These are phyloP conservation scores for Mycocentrospora acerina DNA, from an alignment of 2,329 filamentous ascomycete genomes.

Conservation along the genomic window DNA sequence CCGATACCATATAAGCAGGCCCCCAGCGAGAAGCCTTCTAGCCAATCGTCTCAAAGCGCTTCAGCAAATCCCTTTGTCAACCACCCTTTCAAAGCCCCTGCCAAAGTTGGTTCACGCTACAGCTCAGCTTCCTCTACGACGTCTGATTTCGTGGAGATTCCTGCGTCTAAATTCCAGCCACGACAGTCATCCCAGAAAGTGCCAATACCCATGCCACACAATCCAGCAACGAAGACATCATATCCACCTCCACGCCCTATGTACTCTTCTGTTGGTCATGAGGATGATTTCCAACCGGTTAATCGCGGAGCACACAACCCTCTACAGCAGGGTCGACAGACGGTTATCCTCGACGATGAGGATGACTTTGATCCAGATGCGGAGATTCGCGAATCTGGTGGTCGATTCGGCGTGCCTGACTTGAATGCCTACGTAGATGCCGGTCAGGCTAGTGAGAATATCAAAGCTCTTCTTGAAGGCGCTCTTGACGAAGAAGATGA, in stretches of 20 bases:
- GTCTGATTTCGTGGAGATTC: slow-evolving; percentile 40
- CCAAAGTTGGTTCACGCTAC: slow-evolving; percentile 23
- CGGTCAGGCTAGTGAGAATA: slow-evolving; percentile 69
- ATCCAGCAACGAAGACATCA: slow-evolving; percentile 46
- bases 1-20: slow-evolving; percentile 4
- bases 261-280: slow-evolving; percentile 54
- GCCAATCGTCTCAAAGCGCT: slow-evolving; percentile 3
- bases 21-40: neutral
- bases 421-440: slow-evolving; percentile 67
- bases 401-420: slow-evolving; percentile 56
- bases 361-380: slow-evolving; percentile 52
- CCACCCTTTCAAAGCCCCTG: slow-evolving; percentile 16
- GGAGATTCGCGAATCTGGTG: slow-evolving; percentile 47
- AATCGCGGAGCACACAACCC: slow-evolving; percentile 32
- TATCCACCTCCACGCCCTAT: slow-evolving; percentile 54
- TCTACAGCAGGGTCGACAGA: slow-evolving; percentile 39
- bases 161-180: slow-evolving; percentile 35
- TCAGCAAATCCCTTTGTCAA: slow-evolving; percentile 4
- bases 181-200: slow-evolving; percentile 35
- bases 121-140: slow-evolving; percentile 29
- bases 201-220: slow-evolving; percentile 53
- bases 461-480: slow-evolving; percentile 80
- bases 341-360: slow-evolving; percentile 45
- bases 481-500: slow-evolving; percentile 75
- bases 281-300: slow-evolving; percentile 44